Conservation (phyloP, 139 green algal species). For the Picochlorum sp. region DNA sequence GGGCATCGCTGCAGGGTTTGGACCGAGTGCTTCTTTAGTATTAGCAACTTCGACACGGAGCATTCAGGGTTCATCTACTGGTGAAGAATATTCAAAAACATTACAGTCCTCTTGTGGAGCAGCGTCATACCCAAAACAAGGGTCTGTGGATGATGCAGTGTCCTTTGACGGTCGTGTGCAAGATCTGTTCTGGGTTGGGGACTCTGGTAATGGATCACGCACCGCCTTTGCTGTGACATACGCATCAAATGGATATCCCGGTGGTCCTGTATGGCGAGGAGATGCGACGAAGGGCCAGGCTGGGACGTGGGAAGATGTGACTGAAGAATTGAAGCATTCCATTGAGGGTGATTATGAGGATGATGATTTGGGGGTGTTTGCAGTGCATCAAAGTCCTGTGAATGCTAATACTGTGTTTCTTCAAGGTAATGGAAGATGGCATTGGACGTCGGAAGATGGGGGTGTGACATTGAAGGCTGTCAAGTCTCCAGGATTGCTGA, state of each 20-base stretch:
- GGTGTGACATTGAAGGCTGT: constrained; percentile 32
- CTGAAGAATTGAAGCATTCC: constrained; percentile 16
- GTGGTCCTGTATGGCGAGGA: constrained; percentile 33
- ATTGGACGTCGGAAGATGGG: constrained; percentile 32
- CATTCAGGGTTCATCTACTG: too few species aligned
- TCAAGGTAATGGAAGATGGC: constrained; percentile 26
- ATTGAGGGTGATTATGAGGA: background rate
- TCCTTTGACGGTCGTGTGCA: background rate
- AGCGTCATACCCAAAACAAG: constrained; percentile 27
- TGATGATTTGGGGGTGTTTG: constrained; percentile 22
- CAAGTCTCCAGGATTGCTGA: constrained; percentile 10
- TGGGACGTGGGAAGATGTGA: constrained; percentile 31
- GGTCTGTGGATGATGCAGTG: background rate
- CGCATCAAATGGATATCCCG: constrained; percentile 18
- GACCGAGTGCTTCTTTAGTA: too few species aligned
- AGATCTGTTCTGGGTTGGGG: background rate
- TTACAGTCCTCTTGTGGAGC: constrained; percentile 1
- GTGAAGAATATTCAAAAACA: constrained; percentile 7
- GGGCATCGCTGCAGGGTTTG: too few species aligned
- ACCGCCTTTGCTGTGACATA: constrained; percentile 35
- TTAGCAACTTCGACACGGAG: too few species aligned
- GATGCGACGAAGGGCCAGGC: constrained; percentile 25
- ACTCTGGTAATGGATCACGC: background rate
- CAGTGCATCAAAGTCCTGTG: constrained; percentile 20
- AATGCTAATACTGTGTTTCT: constrained; percentile 33